Conservation (phyloP, 2,329 filamentous ascomycete species). For the Talaromyces islandicus region DNA sequence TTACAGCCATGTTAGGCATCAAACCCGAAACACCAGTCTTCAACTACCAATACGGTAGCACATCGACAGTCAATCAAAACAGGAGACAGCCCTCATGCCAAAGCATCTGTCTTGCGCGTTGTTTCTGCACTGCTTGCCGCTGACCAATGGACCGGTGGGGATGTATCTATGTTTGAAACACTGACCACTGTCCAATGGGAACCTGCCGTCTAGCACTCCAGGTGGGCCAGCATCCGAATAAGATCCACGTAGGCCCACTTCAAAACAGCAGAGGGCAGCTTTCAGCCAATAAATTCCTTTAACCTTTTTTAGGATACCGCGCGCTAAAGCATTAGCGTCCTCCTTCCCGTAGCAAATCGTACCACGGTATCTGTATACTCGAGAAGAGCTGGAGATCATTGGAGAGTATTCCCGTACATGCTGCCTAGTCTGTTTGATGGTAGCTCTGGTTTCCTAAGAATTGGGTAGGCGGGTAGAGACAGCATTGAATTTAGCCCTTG, state of each 20-base stretch:
- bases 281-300: not conserved
- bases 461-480: not conserved
- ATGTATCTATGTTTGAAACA: not conserved
- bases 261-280: not conserved
- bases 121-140: not conserved
- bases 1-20: not conserved
- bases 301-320: not conserved
- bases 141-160: not conserved
- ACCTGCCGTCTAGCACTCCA: not conserved
- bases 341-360: not conserved
- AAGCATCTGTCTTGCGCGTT: not conserved
- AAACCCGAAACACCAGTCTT: not conserved
- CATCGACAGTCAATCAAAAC: not conserved
- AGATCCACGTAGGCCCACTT: not conserved
- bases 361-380: not conserved
- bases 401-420: not conserved
- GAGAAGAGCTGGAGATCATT: not conserved
- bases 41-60: not conserved
- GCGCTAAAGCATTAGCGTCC: not conserved
- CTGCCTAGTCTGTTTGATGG: not conserved
- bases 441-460: not conserved
- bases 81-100: not conserved
- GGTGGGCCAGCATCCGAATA: not conserved
- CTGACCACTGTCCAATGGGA: not conserved
- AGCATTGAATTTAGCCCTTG: not conserved